Evolutionary conservation across 1,139 yeast species (phyloP), one percentile per base, ranked within the genome.

Genomic region (Debaryomycetaceae sp.): DNA sequence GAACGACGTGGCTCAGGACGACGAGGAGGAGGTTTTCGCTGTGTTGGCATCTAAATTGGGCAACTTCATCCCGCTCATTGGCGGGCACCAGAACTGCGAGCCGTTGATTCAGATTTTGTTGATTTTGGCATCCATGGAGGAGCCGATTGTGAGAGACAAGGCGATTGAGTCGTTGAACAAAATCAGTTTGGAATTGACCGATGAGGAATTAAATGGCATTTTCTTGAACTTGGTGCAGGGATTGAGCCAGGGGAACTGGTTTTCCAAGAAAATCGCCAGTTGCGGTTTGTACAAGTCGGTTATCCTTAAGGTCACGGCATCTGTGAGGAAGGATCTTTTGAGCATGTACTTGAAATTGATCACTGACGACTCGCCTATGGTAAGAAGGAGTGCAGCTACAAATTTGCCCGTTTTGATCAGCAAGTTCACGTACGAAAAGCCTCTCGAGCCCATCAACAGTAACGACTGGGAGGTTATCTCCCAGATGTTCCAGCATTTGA

Each of bases 281-380:
- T 85, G 97, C 46, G 98, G 97, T 2, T 75, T 95, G 54, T 91
- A 84, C 67, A 83, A 86, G 56, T 72, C 85, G 37, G 85, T 87
- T 36, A 75, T 91, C 43, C 69, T 76, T 35, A 78, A 84, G 52
- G 86, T 87, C 13, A 66, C 76, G 49, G 73, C 80, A 36, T 71
- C 69, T 24, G 65, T 70, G 8, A 74, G 93, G 63, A 75, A 75
- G 43, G 84, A 83, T 42, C 73, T 93, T 49, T 75, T 90, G 50
- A 75, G 77, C 39, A 65, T 84, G 45, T 91, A 85, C 63, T 73
- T 81, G 50, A 85, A 83, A 54, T 73, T 93, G 53, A 80, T 88
- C 42, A 79, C 80, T 51, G 99, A 95, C 65, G 99, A 95, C 50
- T 89, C 96, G 23, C 99, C 99, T 47, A 91, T 95, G 97, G 99